Percentiles rank a stretch among this genome's conserved stretches.
Conservation (phyloP, 257 asterid genomes). For the Solanum ossicruentum region DNA sequence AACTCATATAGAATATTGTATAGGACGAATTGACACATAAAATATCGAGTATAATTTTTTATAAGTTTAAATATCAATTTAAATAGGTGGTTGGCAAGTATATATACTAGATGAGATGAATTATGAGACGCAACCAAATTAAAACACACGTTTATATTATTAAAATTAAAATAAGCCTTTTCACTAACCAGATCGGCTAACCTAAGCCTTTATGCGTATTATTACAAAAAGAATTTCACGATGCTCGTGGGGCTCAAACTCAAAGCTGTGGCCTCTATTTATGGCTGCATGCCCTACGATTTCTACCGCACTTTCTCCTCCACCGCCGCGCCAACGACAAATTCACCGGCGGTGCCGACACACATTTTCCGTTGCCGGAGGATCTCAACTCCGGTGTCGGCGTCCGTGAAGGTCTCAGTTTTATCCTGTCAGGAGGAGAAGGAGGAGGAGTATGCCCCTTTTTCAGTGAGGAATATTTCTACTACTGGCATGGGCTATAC, state of each 20-base stretch:
- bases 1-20: too few species aligned
- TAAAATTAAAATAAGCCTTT: not conserved
- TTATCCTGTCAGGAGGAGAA: constrained; percentile 1
- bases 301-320: constrained; percentile 13
- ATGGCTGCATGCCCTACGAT: constrained; percentile 31
- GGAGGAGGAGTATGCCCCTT: not conserved
- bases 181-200: constrained; percentile 17
- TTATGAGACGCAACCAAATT: too few species aligned
- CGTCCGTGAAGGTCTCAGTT: not conserved
- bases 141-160: too few species aligned
- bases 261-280: constrained; percentile 23
- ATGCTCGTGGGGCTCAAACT: constrained; percentile 55
- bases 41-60: too few species aligned
- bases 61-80: too few species aligned
- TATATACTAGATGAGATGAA: too few species aligned
- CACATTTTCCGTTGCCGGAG: constrained; percentile 16
- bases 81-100: too few species aligned
- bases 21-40: too few species aligned
- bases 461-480: constrained; percentile 1
- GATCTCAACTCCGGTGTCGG: constrained; percentile 8
- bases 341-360: not conserved
- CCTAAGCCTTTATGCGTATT: constrained; percentile 33
- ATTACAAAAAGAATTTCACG: constrained; percentile 2
- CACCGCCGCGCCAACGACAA: not conserved
- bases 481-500: constrained; percentile 44